Conservation (phyloP, 257 asterid species). For the Buddleja alternifolia region DNA sequence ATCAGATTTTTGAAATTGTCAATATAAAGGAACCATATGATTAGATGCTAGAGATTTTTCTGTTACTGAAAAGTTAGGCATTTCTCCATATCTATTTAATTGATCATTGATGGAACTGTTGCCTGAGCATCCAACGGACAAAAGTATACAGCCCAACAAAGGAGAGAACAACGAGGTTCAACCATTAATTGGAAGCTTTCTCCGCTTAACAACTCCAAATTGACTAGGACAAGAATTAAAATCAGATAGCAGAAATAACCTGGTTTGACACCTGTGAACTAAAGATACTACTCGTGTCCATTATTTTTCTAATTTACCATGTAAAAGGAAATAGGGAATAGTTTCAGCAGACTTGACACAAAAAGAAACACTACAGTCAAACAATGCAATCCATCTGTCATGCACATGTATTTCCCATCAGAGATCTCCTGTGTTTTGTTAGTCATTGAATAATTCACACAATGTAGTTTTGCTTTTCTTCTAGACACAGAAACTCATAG, state of each 20-base stretch:
- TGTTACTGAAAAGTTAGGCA: no score
- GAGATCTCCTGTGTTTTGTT: background rate
- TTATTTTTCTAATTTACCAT: background rate
- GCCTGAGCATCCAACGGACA: background rate
- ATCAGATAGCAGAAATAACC: conserved; percentile 1
- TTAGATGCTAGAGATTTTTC: no score
- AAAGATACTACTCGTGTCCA: conserved; percentile 18
- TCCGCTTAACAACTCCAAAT: background rate
- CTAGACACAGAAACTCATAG: background rate
- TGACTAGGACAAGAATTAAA: conserved; percentile 7
- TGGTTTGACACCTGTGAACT: conserved; percentile 4
- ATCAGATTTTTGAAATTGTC: no score
- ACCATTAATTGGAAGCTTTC: background rate
- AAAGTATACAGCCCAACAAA: background rate
- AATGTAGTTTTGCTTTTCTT: conserved; percentile 10
- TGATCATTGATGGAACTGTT: conserved; percentile 13
- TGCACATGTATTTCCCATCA: conserved; percentile 14
- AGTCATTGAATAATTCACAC: background rate
- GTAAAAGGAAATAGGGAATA: conserved; percentile 6
- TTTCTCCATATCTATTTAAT: conserved; percentile 1
- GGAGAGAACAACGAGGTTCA: background rate
- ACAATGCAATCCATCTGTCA: background rate
- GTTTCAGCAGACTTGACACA: conserved; percentile 1
- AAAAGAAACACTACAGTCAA: no score
- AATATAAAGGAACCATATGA: no score